Evolutionary conservation across 768 basidiomycete genomes (phyloP).

Genomic region (Crucibulum laeve): DNA sequence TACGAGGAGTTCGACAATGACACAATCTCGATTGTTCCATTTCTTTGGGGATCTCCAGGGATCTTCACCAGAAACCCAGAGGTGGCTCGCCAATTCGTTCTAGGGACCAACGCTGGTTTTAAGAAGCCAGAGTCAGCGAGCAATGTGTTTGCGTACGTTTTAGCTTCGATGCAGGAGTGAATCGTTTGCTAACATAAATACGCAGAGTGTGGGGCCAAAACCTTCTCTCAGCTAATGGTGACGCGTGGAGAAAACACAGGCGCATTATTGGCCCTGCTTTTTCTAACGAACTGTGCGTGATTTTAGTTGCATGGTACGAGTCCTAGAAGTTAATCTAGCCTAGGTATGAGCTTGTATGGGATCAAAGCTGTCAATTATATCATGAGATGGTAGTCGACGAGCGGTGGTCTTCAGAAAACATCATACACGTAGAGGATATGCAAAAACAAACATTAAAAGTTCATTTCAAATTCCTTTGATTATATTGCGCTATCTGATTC

Average conservation of each 20-base stretch:
- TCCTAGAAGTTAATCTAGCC: constrained; percentile 1
- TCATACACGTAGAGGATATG: constrained; percentile 16
- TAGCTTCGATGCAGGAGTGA: too few species aligned
- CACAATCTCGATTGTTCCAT: background rate
- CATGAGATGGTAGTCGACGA: constrained; percentile 27
- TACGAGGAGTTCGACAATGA: background rate
- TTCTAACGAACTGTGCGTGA: constrained; percentile 22
- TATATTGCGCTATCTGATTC: background rate
- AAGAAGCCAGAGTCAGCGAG: background rate
- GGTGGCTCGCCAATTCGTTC: background rate
- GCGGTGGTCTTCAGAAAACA: constrained; percentile 17
- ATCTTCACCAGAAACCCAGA: too few species aligned
- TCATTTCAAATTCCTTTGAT: background rate
- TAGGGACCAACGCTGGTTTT: too few species aligned
- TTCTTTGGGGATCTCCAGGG: background rate
- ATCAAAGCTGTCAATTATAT: constrained; percentile 23
- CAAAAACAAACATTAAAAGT: constrained; percentile 27
- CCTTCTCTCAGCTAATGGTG: constrained; percentile 30
- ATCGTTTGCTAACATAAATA: too few species aligned
- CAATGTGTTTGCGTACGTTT: too few species aligned
- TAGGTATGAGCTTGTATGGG: constrained; percentile 32
- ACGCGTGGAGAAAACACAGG: constrained; percentile 34
- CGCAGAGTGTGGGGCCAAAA: constrained; percentile 30
- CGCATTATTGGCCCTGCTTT: constrained; percentile 34
- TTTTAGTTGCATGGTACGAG: background rate